Evolutionary conservation across 352 stramenopile genomes (phyloP).

Genomic region (Phytophthora cryptogea): DNA sequence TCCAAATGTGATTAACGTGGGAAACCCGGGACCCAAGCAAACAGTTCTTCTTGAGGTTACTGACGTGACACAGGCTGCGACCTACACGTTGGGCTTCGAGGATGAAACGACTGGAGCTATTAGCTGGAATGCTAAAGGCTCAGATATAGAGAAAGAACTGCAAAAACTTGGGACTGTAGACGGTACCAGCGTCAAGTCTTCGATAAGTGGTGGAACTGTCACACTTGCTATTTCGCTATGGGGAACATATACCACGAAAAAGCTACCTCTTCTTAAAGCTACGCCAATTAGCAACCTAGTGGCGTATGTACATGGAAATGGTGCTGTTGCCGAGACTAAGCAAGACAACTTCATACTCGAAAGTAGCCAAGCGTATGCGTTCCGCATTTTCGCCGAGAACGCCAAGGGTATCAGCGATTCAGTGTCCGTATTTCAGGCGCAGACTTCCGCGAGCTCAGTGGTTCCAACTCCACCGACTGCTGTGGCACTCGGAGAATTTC

Average conservation of each 20-base stretch:
- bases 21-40: constrained; percentile 58
- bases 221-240: constrained; percentile 88
- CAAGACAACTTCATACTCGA: constrained; percentile 60
- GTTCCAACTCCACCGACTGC: constrained; percentile 74
- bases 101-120: constrained; percentile 46
- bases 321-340: constrained; percentile 54
- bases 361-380: constrained; percentile 48
- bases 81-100: constrained; percentile 60
- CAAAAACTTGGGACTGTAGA: constrained; percentile 56
- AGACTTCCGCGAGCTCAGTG: constrained; percentile 60
- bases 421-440: constrained; percentile 35
- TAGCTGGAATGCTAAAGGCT: constrained; percentile 37
- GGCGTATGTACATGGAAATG: constrained; percentile 53
- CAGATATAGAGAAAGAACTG: constrained; percentile 10
- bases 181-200: constrained; percentile 52
- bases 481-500: constrained; percentile 80
- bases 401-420: constrained; percentile 55
- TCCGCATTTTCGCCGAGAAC: constrained; percentile 72
- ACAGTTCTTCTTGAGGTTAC: constrained; percentile 59
- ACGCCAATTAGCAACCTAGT: constrained; percentile 33
- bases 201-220: constrained; percentile 52
- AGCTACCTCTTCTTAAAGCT: constrained; percentile 46
- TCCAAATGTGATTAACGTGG: constrained; percentile 49
- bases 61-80: constrained; percentile 21
- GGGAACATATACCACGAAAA: constrained; percentile 69